These are phyloP conservation scores for Phytopythium cucurbitacearum DNA, from an alignment of 352 stramenopile species.

Conservation along the genomic window DNA sequence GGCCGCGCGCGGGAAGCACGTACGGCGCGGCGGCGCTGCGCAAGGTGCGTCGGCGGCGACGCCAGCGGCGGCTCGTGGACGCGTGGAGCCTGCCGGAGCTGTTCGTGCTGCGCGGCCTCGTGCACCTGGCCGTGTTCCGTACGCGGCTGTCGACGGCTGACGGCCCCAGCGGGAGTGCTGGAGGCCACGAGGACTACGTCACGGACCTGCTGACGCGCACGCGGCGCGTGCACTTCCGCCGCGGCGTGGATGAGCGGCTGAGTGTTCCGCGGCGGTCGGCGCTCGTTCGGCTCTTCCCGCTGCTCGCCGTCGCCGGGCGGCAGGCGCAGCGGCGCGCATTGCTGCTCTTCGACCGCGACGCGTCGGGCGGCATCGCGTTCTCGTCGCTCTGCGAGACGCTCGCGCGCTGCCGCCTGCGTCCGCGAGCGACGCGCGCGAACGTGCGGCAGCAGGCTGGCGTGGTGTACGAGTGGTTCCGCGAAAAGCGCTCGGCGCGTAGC, in stretches of 20 bases:
- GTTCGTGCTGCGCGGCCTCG: constrained; percentile 47
- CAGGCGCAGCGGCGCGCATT: constrained; percentile 34
- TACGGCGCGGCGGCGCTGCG: background rate
- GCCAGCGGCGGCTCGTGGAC: constrained; percentile 35
- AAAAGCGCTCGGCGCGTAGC: constrained; percentile 6
- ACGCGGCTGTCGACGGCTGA: constrained; percentile 8
- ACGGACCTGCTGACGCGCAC: constrained; percentile 17
- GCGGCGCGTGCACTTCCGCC: constrained; percentile 39
- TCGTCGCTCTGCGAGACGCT: constrained; percentile 62
- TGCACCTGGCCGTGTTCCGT: constrained; percentile 34
- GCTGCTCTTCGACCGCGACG: constrained; percentile 40
- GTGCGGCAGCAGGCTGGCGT: constrained; percentile 38
- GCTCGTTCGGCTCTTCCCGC: constrained; percentile 58
- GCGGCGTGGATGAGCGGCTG: constrained; percentile 36
- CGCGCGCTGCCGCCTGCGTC: constrained; percentile 21
- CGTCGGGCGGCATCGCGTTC: constrained; percentile 47
- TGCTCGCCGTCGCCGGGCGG: constrained; percentile 27
- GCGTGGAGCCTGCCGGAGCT: constrained; percentile 55
- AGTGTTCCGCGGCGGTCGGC: constrained; percentile 29
- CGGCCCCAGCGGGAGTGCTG: constrained; percentile 6
- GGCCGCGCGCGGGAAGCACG: constrained; percentile 1
- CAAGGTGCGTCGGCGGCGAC: constrained; percentile 13
- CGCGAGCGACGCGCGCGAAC: background rate
- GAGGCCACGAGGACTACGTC: constrained; percentile 15
- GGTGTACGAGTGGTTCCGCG: constrained; percentile 58